phyloP scores from a whole-genome alignment of 352 stramenopile genomes.

The Globisporangium apiculatum region DNA sequence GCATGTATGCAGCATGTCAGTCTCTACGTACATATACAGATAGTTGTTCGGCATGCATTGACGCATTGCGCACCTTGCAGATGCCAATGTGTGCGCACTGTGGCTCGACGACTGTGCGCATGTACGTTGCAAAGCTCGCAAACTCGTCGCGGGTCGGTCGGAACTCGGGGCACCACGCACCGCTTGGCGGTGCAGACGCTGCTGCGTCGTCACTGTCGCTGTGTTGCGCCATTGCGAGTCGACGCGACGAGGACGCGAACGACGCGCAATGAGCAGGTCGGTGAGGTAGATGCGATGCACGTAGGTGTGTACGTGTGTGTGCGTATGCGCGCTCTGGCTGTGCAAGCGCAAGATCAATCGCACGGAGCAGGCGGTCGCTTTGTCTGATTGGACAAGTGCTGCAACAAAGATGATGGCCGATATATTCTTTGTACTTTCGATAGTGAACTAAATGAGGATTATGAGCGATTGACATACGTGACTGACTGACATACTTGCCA shows the following conservation, averaged over 20 bases:
- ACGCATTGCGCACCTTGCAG: slow-evolving; percentile 67
- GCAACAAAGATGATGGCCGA: no score
- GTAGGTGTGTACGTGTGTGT: background rate
- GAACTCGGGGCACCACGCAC: slow-evolving; percentile 80
- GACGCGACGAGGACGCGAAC: no score
- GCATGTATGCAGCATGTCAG: no score
- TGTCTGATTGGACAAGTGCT: no score
- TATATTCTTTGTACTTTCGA: background rate
- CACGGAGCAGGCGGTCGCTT: no score
- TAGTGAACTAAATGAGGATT: background rate
- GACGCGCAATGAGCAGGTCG: background rate
- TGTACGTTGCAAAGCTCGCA: slow-evolving; percentile 74
- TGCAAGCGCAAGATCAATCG: background rate
- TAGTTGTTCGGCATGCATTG: no score
- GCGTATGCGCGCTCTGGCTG: background rate
- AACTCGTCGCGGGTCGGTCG: slow-evolving; percentile 81
- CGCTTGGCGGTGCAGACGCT: slow-evolving; percentile 12
- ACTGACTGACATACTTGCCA: no score
- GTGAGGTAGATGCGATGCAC: slow-evolving; percentile 12
- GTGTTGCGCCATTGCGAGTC: no score
- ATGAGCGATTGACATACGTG: background rate
- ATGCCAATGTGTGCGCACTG: slow-evolving; percentile 74
- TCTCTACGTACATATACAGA: no score
- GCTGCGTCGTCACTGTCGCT: no score
- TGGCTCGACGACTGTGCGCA: slow-evolving; percentile 76